A percentile compares a stretch with the other conserved stretches of the same genome.
Conservation (phyloP, 306 rosid genomes). For the Arachis stenosperma region DNA sequence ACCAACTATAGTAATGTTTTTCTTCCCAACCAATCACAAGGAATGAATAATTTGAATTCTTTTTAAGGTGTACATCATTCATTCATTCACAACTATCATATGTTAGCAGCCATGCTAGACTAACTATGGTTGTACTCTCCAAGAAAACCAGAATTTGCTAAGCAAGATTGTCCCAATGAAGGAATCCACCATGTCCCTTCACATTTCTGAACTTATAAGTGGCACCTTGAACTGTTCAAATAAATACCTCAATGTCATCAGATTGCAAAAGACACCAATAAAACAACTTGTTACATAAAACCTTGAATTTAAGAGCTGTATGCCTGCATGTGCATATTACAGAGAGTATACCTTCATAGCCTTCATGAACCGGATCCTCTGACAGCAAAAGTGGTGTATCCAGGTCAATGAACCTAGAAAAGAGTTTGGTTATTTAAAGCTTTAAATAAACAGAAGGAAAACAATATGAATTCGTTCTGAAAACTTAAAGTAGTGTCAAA, state of each 20-base stretch:
- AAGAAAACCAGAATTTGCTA: constrained; percentile 51
- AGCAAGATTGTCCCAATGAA: constrained; percentile 79
- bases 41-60: constrained; percentile 8
- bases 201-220: constrained; percentile 73
- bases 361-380: constrained; percentile 85
- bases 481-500: background rate
- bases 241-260: constrained; percentile 10
- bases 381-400: constrained; percentile 81
- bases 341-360: constrained; percentile 71
- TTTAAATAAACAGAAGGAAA: background rate
- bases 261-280: constrained; percentile 4
- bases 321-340: background rate
- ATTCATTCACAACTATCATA: background rate
- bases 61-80: constrained; percentile 3
- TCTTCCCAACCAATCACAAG: constrained; percentile 27
- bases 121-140: constrained; percentile 1
- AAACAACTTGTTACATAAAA: constrained; percentile 17
- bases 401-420: constrained; percentile 73
- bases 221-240: constrained; percentile 68
- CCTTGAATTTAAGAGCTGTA: background rate
- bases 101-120: background rate
- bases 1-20: background rate
- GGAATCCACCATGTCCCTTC: constrained; percentile 91
- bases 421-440: constrained; percentile 26
- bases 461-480: background rate